Evolutionary conservation across 78 protist genomes (phyloP).

Genomic region (Dictyostelium citrinum): DNA sequence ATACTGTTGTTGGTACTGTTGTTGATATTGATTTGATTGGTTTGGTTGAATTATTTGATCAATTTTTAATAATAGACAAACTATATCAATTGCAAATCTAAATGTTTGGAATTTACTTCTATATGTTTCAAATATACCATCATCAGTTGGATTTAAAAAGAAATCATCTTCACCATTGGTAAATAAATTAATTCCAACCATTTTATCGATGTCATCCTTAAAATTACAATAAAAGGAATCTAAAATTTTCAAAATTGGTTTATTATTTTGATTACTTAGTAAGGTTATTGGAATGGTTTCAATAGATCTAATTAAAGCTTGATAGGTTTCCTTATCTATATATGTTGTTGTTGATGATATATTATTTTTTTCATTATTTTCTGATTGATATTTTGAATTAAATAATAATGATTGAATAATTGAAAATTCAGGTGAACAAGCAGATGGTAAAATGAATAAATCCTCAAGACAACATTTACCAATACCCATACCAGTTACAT

Average conservation of each 20-base stretch:
- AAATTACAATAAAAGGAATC: not conserved
- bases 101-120: conserved; percentile 17
- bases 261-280: not conserved
- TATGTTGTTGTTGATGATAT: not conserved
- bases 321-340: not conserved
- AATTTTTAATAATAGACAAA: conserved; percentile 52
- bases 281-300: not conserved
- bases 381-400: not conserved
- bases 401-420: not conserved
- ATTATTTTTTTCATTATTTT: not conserved
- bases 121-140: conserved; percentile 34
- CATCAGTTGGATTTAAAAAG: not conserved
- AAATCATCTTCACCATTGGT: not conserved
- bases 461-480: conserved; percentile 58
- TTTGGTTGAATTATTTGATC: conserved; percentile 57
- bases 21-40: not conserved
- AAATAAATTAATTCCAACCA: not conserved
- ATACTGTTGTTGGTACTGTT: not conserved
- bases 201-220: not conserved
- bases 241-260: conserved; percentile 3
- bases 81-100: conserved; percentile 29
- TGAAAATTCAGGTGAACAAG: conserved; percentile 12
- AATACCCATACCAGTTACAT: conserved; percentile 57
- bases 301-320: not conserved
- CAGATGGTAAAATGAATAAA: conserved; percentile 46